Evolutionary conservation across 495 filamentous ascomycete species (phyloP).

Genomic region (Platismatia glauca): DNA sequence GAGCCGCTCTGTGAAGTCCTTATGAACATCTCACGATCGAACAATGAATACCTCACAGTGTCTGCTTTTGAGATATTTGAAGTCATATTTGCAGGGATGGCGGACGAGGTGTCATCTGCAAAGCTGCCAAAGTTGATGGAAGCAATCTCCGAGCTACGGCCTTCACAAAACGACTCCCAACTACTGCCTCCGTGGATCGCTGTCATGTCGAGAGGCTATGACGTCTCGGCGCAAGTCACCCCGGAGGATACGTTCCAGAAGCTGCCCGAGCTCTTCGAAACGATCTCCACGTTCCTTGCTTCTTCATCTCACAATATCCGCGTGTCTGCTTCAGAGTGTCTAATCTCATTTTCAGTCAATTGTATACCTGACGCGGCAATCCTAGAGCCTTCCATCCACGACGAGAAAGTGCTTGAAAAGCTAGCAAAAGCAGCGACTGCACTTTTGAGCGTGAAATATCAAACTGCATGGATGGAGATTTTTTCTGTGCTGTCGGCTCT

Average conservation of each 20-base stretch:
- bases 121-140: conserved; percentile 86
- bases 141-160: conserved; percentile 77
- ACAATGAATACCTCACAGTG: conserved; percentile 91
- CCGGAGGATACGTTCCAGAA: conserved; percentile 83
- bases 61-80: conserved; percentile 95
- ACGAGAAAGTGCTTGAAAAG: conserved; percentile 75
- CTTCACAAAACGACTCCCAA: conserved; percentile 83
- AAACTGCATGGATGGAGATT: conserved; percentile 89
- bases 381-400: conserved; percentile 76
- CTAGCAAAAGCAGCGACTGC: conserved; percentile 57
- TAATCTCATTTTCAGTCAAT: conserved; percentile 84
- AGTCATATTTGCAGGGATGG: conserved; percentile 85
- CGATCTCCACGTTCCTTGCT: conserved; percentile 68
- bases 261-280: conserved; percentile 67
- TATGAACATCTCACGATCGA: conserved; percentile 76
- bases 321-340: conserved; percentile 84
- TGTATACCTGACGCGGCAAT: conserved; percentile 74
- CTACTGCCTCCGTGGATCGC: conserved; percentile 93
- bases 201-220: conserved; percentile 85
- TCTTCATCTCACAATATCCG: conserved; percentile 87
- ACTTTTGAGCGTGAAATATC: conserved; percentile 80
- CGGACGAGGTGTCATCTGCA: conserved; percentile 70
- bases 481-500: conserved; percentile 83
- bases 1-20: conserved; percentile 82
- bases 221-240: conserved; percentile 78